Percentiles rank a stretch among this genome's conserved stretches.
Conservation (phyloP, 2,329 filamentous ascomycete genomes). For the Rutstroemia sydowiana region DNA sequence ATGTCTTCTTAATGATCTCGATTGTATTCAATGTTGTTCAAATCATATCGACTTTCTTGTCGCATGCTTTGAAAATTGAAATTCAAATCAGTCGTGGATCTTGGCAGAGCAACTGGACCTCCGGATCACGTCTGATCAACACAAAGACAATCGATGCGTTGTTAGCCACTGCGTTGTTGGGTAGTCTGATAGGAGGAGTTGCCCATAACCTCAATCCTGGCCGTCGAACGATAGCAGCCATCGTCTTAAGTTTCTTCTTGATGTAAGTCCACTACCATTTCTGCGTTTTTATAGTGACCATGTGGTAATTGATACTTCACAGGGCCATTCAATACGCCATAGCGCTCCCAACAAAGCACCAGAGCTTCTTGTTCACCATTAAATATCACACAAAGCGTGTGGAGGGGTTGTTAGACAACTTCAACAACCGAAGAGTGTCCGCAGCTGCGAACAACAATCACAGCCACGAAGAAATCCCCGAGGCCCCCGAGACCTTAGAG, state of each 20-base stretch:
- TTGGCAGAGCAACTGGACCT: background rate
- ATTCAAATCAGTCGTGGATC: background rate
- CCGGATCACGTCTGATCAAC: too few relatives aligned
- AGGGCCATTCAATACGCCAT: constrained; percentile 5
- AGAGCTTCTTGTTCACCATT: background rate
- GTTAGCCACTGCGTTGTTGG: background rate
- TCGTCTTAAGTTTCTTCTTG: background rate
- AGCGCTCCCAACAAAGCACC: background rate
- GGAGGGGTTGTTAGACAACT: background rate
- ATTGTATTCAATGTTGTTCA: background rate
- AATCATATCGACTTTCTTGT: background rate
- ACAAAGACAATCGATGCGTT: background rate
- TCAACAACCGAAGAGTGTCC: background rate
- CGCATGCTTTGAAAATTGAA: background rate
- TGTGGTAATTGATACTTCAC: background rate
- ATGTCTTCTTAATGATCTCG: background rate
- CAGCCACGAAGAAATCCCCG: background rate
- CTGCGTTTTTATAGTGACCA: background rate
- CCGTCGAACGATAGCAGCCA: background rate
- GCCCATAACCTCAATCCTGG: background rate
- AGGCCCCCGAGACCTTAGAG: too few relatives aligned
- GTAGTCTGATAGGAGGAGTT: background rate
- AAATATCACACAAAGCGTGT: background rate
- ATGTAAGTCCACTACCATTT: background rate
- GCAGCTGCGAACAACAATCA: background rate